Percentiles rank a stretch among this genome's conserved stretches.
Evolutionary conservation across 371 early-diverging fungal genomes (phyloP).

Genomic region (Lichtheimia ornata): DNA sequence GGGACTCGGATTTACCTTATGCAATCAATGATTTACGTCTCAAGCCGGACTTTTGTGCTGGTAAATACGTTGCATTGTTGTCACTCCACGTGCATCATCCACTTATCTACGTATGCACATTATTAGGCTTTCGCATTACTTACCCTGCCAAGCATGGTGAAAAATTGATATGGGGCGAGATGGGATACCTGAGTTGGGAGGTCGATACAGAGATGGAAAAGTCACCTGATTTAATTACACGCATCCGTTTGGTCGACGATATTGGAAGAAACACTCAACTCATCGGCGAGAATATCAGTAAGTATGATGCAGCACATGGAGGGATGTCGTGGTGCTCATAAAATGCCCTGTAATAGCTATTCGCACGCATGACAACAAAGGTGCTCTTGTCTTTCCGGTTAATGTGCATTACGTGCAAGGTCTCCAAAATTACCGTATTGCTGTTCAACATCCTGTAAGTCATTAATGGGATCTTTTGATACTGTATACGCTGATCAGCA

Average conservation of each 20-base stretch:
- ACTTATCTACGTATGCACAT: neutral
- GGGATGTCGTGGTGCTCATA: no score
- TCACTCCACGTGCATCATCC: neutral
- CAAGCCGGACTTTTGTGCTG: neutral
- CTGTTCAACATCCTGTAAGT: conserved; percentile 32
- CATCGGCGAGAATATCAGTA: conserved; percentile 37
- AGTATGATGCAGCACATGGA: neutral
- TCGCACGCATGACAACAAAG: conserved; percentile 22
- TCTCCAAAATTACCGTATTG: conserved; percentile 33
- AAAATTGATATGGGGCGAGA: conserved; percentile 15
- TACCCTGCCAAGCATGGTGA: conserved; percentile 26
- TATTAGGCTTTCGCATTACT: conserved; percentile 28
- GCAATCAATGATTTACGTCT: neutral
- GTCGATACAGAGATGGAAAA: conserved; percentile 22
- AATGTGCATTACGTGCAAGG: conserved; percentile 22
- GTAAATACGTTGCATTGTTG: neutral
- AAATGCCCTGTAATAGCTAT: conserved; percentile 9
- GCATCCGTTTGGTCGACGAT: conserved; percentile 31
- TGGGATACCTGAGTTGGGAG: conserved; percentile 25
- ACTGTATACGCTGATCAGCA: neutral
- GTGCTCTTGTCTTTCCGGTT: conserved; percentile 19
- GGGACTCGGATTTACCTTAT: no score
- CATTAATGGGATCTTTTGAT: neutral
- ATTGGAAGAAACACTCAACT: conserved; percentile 25
- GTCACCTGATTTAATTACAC: conserved; percentile 28